Percentiles rank a stretch among this genome's conserved stretches.
These are phyloP conservation scores for Phanerochaete carnosa DNA, from an alignment of 768 basidiomycete genomes.

Conservation along the genomic window DNA sequence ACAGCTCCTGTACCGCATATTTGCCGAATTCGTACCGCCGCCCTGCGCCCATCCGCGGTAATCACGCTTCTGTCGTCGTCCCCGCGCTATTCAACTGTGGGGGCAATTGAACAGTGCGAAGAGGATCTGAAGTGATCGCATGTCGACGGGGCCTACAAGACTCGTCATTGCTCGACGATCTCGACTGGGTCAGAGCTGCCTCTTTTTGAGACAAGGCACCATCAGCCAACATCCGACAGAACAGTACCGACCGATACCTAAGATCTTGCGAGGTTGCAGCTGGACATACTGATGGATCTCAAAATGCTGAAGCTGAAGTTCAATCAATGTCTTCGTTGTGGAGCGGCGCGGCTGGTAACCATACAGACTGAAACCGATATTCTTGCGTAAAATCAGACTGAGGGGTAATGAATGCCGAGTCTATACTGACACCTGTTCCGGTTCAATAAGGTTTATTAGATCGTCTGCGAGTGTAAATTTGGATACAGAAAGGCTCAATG, in stretches of 20 bases:
- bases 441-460: neutral
- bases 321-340: neutral
- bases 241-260: neutral
- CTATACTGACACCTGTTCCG: neutral
- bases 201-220: neutral
- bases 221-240: neutral
- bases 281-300: neutral
- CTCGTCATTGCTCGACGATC: neutral
- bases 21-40: conserved; percentile 11
- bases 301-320: neutral
- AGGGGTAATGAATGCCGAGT: neutral
- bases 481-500: neutral
- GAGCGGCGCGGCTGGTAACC: neutral
- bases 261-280: neutral
- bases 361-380: neutral
- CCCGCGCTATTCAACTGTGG: neutral
- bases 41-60: neutral
- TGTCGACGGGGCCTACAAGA: neutral
- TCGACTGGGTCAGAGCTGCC: neutral
- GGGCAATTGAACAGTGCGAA: neutral
- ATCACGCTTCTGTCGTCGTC: neutral
- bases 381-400: neutral
- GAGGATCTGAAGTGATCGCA: neutral
- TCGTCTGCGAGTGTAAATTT: neutral
- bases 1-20: conserved; percentile 4